phyloP scores from a whole-genome alignment of 352 stramenopile genomes.

The Globisporangium sylvaticum region DNA sequence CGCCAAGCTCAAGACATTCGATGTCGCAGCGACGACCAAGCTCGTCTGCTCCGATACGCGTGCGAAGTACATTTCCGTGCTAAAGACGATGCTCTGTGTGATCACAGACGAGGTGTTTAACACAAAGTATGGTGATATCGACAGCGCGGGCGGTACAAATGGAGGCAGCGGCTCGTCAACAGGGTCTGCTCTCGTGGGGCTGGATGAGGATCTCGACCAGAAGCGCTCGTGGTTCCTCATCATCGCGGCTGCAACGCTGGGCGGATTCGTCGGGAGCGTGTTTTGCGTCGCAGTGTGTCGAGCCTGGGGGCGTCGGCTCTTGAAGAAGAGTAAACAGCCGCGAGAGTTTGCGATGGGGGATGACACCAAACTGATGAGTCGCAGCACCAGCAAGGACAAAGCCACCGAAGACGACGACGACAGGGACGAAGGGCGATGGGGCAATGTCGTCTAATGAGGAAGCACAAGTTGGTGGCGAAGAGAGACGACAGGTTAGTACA shows the following conservation, averaged over 20 bases:
- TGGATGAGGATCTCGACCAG: conserved; percentile 22
- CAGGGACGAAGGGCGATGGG: neutral
- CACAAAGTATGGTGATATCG: conserved; percentile 27
- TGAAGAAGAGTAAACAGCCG: neutral
- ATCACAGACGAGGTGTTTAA: conserved; percentile 33
- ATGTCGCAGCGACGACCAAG: conserved; percentile 5
- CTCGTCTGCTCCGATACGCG: conserved; percentile 27
- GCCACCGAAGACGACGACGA: neutral
- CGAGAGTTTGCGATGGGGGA: neutral
- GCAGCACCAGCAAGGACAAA: neutral
- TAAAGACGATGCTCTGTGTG: conserved; percentile 43
- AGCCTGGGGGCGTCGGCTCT: neutral
- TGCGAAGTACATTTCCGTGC: conserved; percentile 26
- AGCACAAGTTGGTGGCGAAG: neutral
- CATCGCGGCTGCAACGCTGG: conserved; percentile 17
- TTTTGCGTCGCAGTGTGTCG: conserved; percentile 7
- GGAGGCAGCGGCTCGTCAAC: neutral
- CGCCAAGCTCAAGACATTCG: conserved; percentile 10
- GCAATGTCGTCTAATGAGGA: neutral
- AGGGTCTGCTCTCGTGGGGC: neutral
- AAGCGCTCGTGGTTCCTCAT: conserved; percentile 35
- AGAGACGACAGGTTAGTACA: neutral
- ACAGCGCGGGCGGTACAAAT: conserved; percentile 11
- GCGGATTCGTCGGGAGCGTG: conserved; percentile 18
- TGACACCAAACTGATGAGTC: neutral